Conservation (phyloP, 768 basidiomycete genomes). For the Tylopilus vinaceipallidus region DNA sequence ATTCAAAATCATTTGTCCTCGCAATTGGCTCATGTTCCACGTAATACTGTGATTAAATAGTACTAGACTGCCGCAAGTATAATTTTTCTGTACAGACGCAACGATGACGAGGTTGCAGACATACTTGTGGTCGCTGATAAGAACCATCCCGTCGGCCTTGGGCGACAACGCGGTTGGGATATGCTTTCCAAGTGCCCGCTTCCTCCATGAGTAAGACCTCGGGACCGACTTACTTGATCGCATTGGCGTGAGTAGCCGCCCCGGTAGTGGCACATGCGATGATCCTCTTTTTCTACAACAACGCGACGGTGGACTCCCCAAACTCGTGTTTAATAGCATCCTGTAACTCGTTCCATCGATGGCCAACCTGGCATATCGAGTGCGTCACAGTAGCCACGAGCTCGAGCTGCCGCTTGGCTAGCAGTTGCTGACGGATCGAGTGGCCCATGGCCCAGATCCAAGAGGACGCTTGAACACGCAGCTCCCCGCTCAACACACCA, state of each 20-base stretch:
- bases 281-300: conserved; percentile 48
- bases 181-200: conserved; percentile 69
- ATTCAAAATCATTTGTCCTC: too few relatives aligned
- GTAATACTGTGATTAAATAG: too few relatives aligned
- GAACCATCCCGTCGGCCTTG: conserved; percentile 49
- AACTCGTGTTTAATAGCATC: conserved; percentile 35
- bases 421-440: conserved; percentile 26
- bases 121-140: conserved; percentile 74
- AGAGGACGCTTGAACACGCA: conserved; percentile 24
- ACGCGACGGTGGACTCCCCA: conserved; percentile 27
- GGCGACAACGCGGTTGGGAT: conserved; percentile 53
- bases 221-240: conserved; percentile 44
- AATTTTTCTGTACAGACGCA: too few relatives aligned
- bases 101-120: not conserved
- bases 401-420: conserved; percentile 34
- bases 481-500: conserved; percentile 37
- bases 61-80: too few relatives aligned
- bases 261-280: conserved; percentile 71
- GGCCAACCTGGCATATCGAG: conserved; percentile 28
- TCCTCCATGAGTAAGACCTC: conserved; percentile 64
- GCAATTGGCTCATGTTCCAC: too few relatives aligned
- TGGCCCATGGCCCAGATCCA: conserved; percentile 40
- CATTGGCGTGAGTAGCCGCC: conserved; percentile 55
- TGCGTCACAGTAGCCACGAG: conserved; percentile 33
- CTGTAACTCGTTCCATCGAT: conserved; percentile 38